Conservation (phyloP, 225 moss, liverwort and hornwort genomes). For the Pseudoscleropodium purum region DNA sequence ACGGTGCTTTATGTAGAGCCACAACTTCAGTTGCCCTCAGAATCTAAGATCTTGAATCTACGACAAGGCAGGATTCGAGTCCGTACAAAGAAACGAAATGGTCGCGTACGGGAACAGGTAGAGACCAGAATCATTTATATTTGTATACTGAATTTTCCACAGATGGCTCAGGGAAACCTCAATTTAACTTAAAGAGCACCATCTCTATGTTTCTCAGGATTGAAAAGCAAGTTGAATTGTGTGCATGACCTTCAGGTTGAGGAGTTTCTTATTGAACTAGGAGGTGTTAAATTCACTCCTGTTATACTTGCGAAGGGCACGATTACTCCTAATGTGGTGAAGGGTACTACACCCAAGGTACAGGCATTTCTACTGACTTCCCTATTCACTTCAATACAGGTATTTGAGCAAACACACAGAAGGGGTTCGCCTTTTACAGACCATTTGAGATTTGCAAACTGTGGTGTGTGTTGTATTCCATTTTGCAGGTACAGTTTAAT, state of each 20-base stretch:
- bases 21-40: conserved; percentile 20
- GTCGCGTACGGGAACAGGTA: conserved; percentile 78
- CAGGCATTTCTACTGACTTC: background rate
- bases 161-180: background rate
- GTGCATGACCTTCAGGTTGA: conserved; percentile 29
- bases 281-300: conserved; percentile 31
- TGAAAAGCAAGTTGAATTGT: background rate
- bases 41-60: conserved; percentile 28
- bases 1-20: conserved; percentile 50
- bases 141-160: background rate
- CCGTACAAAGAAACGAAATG: conserved; percentile 76
- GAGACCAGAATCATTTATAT: background rate
- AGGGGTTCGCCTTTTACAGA: background rate
- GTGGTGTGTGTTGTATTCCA: background rate
- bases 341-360: conserved; percentile 39
- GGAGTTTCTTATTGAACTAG: conserved; percentile 39
- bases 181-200: background rate
- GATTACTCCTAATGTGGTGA: background rate
- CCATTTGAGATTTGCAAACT: background rate
- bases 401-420: background rate
- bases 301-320: conserved; percentile 26
- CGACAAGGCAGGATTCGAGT: conserved; percentile 48
- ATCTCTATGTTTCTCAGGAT: background rate
- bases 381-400: background rate
- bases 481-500: conserved; percentile 71